These are phyloP conservation scores for Rosa lucieae DNA, from an alignment of 306 rosid species.

Conservation along the genomic window DNA sequence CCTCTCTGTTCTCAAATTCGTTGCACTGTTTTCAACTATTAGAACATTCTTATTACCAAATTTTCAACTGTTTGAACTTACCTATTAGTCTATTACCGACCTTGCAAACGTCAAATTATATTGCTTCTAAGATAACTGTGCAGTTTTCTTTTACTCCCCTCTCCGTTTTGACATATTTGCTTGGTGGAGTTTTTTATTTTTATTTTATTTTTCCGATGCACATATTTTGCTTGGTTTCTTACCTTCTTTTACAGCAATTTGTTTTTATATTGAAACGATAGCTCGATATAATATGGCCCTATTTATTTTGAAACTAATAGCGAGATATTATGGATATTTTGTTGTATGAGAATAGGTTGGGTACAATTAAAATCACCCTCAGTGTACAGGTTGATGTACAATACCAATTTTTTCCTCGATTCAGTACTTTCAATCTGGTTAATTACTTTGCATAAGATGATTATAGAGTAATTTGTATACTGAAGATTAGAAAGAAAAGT, in stretches of 20 bases:
- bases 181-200: too few relatives aligned
- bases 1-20: background rate
- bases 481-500: background rate
- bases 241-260: background rate
- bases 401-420: background rate
- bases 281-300: background rate
- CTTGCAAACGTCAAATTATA: background rate
- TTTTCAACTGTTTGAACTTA: too few relatives aligned
- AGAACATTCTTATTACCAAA: background rate
- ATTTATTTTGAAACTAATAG: background rate
- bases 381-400: background rate
- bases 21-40: background rate
- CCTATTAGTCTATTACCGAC: background rate
- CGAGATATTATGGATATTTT: background rate
- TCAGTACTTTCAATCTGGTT: background rate
- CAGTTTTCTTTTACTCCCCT: background rate
- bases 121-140: background rate
- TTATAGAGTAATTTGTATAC: background rate
- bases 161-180: background rate
- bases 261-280: background rate
- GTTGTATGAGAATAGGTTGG: background rate
- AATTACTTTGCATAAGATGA: background rate
- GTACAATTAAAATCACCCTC: background rate
- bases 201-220: background rate
- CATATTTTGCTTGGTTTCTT: background rate